phyloP scores from a whole-genome alignment of 768 basidiomycete genomes.

The Suillus bovinus region DNA sequence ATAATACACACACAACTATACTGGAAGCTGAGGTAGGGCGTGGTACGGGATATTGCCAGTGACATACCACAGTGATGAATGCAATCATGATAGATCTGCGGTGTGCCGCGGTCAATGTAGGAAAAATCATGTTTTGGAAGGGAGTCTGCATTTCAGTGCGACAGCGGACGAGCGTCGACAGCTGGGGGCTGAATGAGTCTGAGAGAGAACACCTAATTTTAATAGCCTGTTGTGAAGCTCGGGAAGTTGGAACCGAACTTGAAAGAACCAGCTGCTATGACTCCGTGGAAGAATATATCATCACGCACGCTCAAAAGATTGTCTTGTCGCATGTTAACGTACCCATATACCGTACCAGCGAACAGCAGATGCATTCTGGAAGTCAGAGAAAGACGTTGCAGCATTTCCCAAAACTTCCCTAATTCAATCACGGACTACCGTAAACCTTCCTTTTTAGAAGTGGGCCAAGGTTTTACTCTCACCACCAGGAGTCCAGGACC shows the following conservation, averaged over 20 bases:
- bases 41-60: background rate
- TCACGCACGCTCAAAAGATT: background rate
- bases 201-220: background rate
- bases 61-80: conserved; percentile 25
- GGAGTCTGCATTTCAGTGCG: background rate
- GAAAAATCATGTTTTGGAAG: conserved; percentile 21
- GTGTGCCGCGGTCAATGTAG: conserved; percentile 25
- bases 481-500: background rate
- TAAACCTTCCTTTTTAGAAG: background rate
- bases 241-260: background rate
- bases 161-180: background rate
- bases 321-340: background rate
- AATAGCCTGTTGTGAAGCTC: background rate
- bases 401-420: no score
- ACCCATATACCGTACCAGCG: background rate
- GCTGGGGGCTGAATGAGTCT: background rate
- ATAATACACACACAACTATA: conserved; percentile 23
- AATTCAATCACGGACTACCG: no score
- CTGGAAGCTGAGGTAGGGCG: background rate
- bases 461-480: background rate
- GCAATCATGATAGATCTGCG: conserved; percentile 31
- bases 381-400: background rate
- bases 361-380: background rate
- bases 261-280: no score
- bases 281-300: background rate